Percentiles rank a stretch among this genome's conserved stretches.
Conservation (phyloP, 257 asterid species). For the Paulownia fortunei region DNA sequence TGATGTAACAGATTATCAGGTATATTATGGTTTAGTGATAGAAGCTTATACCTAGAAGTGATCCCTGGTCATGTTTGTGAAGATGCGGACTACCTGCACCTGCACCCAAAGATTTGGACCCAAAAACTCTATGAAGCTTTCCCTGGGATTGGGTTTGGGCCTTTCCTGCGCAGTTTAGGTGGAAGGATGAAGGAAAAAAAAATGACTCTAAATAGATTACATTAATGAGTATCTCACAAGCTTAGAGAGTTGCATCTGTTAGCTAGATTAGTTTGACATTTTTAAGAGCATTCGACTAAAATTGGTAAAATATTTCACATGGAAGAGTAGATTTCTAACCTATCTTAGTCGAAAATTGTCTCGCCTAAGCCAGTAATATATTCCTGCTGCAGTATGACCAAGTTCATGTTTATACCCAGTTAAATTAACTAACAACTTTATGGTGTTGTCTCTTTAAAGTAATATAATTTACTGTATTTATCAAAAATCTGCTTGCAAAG, state of each 20-base stretch:
- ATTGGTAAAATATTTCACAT: background rate
- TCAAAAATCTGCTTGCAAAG: background rate
- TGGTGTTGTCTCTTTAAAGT: background rate
- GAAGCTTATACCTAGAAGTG: background rate
- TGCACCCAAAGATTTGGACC: too few relatives aligned
- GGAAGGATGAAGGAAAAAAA: too few relatives aligned
- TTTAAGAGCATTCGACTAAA: background rate
- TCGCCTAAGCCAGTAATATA: background rate
- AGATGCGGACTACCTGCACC: too few relatives aligned
- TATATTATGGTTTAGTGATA: background rate
- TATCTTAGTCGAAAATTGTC: background rate
- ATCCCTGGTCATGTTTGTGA: background rate
- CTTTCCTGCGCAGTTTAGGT: too few relatives aligned
- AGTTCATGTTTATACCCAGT: background rate
- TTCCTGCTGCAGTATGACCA: background rate
- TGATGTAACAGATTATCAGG: background rate
- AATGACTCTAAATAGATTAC: background rate
- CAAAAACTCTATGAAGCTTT: too few relatives aligned
- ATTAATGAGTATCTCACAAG: background rate
- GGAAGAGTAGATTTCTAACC: background rate
- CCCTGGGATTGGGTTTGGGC: too few relatives aligned
- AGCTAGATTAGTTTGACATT: background rate
- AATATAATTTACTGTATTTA: background rate
- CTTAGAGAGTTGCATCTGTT: background rate
- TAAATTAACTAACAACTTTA: background rate